Conservation (phyloP, 2,329 filamentous ascomycete genomes). For the Talaromyces albobiverticillius region DNA sequence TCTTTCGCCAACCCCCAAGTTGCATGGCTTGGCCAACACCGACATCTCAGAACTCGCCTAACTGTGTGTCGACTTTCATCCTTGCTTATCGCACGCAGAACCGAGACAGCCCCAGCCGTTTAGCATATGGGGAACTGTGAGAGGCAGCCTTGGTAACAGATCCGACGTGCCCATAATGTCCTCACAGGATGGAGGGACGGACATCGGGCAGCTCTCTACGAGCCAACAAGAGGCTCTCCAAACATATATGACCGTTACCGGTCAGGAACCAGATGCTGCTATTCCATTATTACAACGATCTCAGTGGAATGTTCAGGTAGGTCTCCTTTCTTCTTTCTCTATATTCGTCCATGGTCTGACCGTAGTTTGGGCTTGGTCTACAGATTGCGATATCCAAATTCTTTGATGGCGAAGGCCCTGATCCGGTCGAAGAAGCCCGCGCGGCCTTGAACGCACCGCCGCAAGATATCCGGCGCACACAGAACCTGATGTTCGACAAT, state of each 20-base stretch:
- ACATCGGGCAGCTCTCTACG: slow-evolving; percentile 66
- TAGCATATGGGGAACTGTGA: slow-evolving; percentile 9
- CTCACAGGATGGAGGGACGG: slow-evolving; percentile 43
- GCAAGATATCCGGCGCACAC: slow-evolving; percentile 61
- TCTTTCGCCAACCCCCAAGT: not conserved
- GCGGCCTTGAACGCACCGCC: slow-evolving; percentile 63
- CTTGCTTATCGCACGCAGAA: not conserved
- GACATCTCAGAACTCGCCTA: not conserved
- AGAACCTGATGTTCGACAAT: slow-evolving; percentile 63
- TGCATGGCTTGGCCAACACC: too few relatives aligned
- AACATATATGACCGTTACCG: slow-evolving; percentile 83
- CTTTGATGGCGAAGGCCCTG: slow-evolving; percentile 90
- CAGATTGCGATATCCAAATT: slow-evolving; percentile 96
- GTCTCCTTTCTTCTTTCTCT: slow-evolving; percentile 15
- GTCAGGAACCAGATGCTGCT: slow-evolving; percentile 74
- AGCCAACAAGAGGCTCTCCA: slow-evolving; percentile 80
- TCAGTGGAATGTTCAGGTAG: slow-evolving; percentile 92
- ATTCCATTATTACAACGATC: slow-evolving; percentile 77
- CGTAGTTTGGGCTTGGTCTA: not conserved
- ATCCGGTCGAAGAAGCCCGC: slow-evolving; percentile 74
- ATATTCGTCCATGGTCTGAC: not conserved
- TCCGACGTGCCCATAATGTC: slow-evolving; percentile 36
- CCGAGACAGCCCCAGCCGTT: not conserved
- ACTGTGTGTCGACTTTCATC: not conserved
- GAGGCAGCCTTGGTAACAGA: slow-evolving; percentile 8